phyloP scores from a whole-genome alignment of 805 yeast genomes.

The Ogataea sp. region DNA sequence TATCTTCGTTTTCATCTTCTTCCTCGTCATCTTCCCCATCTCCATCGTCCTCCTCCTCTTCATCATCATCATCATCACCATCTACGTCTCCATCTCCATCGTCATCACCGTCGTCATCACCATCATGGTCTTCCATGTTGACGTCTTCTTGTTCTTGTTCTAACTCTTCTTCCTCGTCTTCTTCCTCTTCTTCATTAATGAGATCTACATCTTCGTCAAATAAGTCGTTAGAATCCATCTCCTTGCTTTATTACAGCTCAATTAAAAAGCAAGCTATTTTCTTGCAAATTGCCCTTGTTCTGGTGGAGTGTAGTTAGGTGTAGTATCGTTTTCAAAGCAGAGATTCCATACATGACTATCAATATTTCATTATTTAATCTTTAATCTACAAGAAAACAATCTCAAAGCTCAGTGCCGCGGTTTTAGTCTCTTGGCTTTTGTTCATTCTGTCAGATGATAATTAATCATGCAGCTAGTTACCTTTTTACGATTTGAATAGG shows the following conservation, averaged over 20 bases:
- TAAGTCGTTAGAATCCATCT: slow-evolving; percentile 17
- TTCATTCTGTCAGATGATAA: too few relatives aligned
- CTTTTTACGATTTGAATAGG: too few relatives aligned
- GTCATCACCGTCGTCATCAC: slow-evolving; percentile 15
- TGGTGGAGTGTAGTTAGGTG: not conserved
- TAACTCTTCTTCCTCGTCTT: slow-evolving; percentile 15
- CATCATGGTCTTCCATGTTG: slow-evolving; percentile 19
- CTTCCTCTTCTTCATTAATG: slow-evolving; percentile 12
- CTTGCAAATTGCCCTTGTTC: not conserved
- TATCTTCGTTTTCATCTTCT: slow-evolving; percentile 5
- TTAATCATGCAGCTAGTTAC: too few relatives aligned
- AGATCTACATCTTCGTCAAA: slow-evolving; percentile 20
- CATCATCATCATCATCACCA: slow-evolving; percentile 17
- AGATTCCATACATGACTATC: too few relatives aligned
- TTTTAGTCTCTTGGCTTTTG: too few relatives aligned
- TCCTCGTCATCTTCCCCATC: slow-evolving; percentile 21
- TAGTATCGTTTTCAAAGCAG: too few relatives aligned
- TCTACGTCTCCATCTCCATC: slow-evolving; percentile 19
- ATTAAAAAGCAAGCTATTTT: too few relatives aligned
- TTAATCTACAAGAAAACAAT: too few relatives aligned
- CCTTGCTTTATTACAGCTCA: too few relatives aligned
- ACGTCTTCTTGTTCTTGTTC: slow-evolving; percentile 15
- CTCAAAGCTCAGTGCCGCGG: too few relatives aligned
- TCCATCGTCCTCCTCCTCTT: slow-evolving; percentile 22
- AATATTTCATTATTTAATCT: too few relatives aligned